These are phyloP conservation scores for Aspergillus hiratsukae DNA, from an alignment of 2,329 filamentous ascomycete species.

Conservation along the genomic window DNA sequence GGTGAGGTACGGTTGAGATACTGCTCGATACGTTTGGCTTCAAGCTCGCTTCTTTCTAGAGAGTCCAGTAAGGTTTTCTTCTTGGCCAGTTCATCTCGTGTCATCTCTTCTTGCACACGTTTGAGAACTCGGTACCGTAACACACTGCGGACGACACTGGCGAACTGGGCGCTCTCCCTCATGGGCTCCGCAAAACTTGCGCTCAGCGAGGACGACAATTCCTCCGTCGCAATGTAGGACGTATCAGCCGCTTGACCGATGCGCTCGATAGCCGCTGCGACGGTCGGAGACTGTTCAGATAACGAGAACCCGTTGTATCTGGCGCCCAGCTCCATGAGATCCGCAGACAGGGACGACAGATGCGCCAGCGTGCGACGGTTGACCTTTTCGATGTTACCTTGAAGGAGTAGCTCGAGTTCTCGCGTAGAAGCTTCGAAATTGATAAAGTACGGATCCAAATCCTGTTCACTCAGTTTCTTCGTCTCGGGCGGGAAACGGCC, in stretches of 20 bases:
- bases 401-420: slow-evolving; percentile 81
- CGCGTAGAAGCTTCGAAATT: slow-evolving; percentile 89
- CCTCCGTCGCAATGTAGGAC: slow-evolving; percentile 92
- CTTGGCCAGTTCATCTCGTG: slow-evolving; percentile 83
- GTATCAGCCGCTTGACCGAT: slow-evolving; percentile 92
- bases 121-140: slow-evolving; percentile 88
- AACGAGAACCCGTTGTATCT: slow-evolving; percentile 95
- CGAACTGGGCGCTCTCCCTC: slow-evolving; percentile 96
- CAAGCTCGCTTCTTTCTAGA: slow-evolving; percentile 87
- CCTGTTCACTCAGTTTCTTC: slow-evolving; percentile 74
- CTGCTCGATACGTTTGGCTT: slow-evolving; percentile 89
- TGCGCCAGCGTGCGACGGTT: slow-evolving; percentile 87
- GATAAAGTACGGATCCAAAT: slow-evolving; percentile 93
- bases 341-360: slow-evolving; percentile 74
- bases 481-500: slow-evolving; percentile 78
- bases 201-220: slow-evolving; percentile 80
- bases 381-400: slow-evolving; percentile 93
- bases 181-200: slow-evolving; percentile 96
- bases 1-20: slow-evolving; percentile 65
- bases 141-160: slow-evolving; percentile 84
- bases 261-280: slow-evolving; percentile 89
- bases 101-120: slow-evolving; percentile 96
- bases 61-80: slow-evolving; percentile 78
- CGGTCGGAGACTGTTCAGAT: slow-evolving; percentile 81
- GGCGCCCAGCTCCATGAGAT: slow-evolving; percentile 90